A percentile compares a stretch with the other conserved stretches of the same genome.
Evolutionary conservation across 257 asterid genomes (phyloP).

Genomic region (Ophiorrhiza pumila): DNA sequence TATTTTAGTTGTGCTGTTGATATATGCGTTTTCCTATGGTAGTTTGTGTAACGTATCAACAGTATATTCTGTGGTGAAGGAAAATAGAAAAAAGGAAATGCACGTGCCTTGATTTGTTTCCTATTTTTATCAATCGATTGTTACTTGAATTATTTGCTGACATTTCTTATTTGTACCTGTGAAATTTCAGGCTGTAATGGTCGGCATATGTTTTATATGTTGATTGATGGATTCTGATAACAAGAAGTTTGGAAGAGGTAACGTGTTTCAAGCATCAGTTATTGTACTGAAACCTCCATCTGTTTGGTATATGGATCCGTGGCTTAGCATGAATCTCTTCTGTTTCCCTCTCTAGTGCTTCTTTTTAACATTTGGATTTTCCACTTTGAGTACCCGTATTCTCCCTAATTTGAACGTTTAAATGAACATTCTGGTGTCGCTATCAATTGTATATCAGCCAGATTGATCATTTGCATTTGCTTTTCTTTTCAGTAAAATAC

Average conservation of each 20-base stretch:
- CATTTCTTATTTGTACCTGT: neutral
- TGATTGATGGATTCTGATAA: constrained; percentile 85
- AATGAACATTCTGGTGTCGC: neutral
- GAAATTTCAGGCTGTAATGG: constrained; percentile 44
- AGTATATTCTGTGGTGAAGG: neutral
- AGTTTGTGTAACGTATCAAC: neutral
- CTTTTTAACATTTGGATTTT: neutral
- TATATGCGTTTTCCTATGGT: neutral
- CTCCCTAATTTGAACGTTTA: neutral
- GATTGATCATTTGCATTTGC: neutral
- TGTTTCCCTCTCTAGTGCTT: neutral
- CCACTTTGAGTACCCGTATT: neutral
- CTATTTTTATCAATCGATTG: neutral
- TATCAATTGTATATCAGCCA: neutral
- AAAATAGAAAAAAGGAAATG: neutral
- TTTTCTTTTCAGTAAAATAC: neutral
- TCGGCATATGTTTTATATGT: constrained; percentile 36
- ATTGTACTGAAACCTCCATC: neutral
- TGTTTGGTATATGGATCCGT: neutral
- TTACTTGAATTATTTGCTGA: neutral
- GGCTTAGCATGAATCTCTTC: neutral
- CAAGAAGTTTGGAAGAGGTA: constrained; percentile 97
- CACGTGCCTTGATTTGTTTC: neutral
- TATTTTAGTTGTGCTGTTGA: neutral
- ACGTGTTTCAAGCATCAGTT: neutral